A percentile compares a stretch with the other conserved stretches of the same genome.
phyloP scores from a whole-genome alignment of 306 rosid species.

The Acacia crassicarpa region DNA sequence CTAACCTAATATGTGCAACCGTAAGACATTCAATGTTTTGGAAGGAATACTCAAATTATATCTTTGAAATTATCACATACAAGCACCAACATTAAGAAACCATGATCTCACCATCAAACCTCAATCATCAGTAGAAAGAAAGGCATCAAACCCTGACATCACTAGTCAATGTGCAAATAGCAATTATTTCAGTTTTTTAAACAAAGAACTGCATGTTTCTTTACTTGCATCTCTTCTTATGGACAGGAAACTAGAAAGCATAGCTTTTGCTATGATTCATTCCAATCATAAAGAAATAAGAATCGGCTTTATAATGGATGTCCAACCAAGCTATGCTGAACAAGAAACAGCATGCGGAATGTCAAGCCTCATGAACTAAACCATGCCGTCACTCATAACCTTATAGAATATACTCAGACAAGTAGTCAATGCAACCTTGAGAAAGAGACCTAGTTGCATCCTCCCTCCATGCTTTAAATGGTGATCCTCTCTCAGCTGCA shows the following conservation, averaged over 20 bases:
- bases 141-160: not conserved
- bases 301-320: slow-evolving; percentile 11
- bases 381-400: not conserved
- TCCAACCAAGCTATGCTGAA: not conserved
- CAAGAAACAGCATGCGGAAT: slow-evolving; percentile 16
- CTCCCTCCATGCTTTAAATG: slow-evolving; percentile 98
- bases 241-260: slow-evolving; percentile 9
- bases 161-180: not conserved
- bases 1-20: not conserved
- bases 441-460: slow-evolving; percentile 98
- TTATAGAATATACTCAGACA: slow-evolving; percentile 15
- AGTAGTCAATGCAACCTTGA: slow-evolving; percentile 58
- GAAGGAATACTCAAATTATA: slow-evolving; percentile 11
- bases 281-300: slow-evolving; percentile 21
- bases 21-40: not conserved
- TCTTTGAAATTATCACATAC: slow-evolving; percentile 15
- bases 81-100: slow-evolving; percentile 5
- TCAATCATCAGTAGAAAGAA: not conserved
- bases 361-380: slow-evolving; percentile 23
- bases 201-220: not conserved
- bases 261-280: slow-evolving; percentile 4
- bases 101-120: slow-evolving; percentile 7
- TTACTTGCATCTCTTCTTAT: not conserved
- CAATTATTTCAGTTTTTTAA: not conserved
- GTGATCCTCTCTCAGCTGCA: slow-evolving; percentile 92